Conservation (phyloP, 2,329 filamentous ascomycete genomes). For the Karstenula rhodostoma region DNA sequence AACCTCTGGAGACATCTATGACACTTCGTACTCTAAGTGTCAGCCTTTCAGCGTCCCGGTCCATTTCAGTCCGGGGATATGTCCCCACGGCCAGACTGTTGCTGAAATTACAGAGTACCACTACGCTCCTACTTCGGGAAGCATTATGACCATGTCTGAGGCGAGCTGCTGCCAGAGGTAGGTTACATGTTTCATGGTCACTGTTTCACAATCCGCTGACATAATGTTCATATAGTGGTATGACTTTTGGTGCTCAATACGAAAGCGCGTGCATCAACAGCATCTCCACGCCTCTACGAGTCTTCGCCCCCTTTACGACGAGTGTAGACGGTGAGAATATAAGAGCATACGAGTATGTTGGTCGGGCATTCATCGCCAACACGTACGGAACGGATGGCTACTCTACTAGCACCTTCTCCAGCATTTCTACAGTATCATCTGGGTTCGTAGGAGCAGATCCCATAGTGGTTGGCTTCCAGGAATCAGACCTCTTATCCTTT, state of each 20-base stretch:
- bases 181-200: not conserved
- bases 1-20: not conserved
- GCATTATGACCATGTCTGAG: not conserved
- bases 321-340: not conserved
- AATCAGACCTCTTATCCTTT: not conserved
- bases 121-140: not conserved
- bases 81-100: conserved; percentile 8
- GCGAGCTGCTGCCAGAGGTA: conserved; percentile 9
- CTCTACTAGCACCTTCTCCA: not conserved
- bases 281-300: not conserved
- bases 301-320: conserved; percentile 1
- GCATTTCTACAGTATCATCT: conserved; percentile 2
- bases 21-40: conserved; percentile 3
- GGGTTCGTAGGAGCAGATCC: conserved; percentile 1
- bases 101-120: conserved; percentile 8
- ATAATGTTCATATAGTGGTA: not conserved
- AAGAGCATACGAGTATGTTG: not conserved
- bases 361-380: not conserved
- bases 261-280: not conserved
- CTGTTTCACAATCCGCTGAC: not conserved
- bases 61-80: conserved; percentile 7
- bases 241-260: conserved; percentile 2
- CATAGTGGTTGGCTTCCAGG: conserved; percentile 5
- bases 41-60: not conserved
- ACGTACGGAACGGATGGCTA: not conserved